A percentile compares a stretch with the other conserved stretches of the same genome.
These are phyloP conservation scores for Litsea cubeba DNA, from an alignment of 164 flowering plant genomes.

Conservation along the genomic window DNA sequence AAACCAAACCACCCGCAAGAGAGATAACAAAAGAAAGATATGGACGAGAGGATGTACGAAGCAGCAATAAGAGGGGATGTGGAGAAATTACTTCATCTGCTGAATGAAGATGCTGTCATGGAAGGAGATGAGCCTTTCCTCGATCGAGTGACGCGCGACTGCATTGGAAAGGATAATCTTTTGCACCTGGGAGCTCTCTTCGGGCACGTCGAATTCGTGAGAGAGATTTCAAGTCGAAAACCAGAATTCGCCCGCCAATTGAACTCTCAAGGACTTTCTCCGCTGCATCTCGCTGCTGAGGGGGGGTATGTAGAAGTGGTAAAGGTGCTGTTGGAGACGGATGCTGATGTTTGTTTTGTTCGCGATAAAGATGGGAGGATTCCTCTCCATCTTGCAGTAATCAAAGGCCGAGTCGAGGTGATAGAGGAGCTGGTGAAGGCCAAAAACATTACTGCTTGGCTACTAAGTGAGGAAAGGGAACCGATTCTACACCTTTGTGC, in stretches of 20 bases:
- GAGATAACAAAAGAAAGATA: no score
- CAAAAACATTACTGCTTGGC: no score
- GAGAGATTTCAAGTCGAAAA: conserved; percentile 29
- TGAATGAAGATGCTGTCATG: neutral
- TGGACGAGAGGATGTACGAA: neutral
- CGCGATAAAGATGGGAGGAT: conserved; percentile 43
- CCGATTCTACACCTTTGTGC: no score
- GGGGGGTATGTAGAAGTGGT: conserved; percentile 47
- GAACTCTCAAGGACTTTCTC: conserved; percentile 31
- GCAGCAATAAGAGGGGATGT: neutral
- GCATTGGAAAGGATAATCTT: neutral
- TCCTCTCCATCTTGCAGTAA: conserved; percentile 48
- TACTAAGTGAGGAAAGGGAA: no score
- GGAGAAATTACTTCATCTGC: neutral
- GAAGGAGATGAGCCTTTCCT: neutral
- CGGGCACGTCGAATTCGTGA: conserved; percentile 28
- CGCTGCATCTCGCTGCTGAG: conserved; percentile 44
- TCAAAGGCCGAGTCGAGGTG: conserved; percentile 2
- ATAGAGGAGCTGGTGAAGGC: no score
- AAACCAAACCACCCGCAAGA: no score
- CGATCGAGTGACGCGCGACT: neutral
- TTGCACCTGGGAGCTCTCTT: neutral
- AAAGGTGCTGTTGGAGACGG: conserved; percentile 33
- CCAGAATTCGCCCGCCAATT: conserved; percentile 36
- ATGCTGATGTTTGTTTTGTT: conserved; percentile 29